Evolutionary conservation across 1,284 basidiomycete genomes (phyloP), one percentile per base, ranked within the genome.

Genomic region (Leccinum griseonigrum): DNA sequence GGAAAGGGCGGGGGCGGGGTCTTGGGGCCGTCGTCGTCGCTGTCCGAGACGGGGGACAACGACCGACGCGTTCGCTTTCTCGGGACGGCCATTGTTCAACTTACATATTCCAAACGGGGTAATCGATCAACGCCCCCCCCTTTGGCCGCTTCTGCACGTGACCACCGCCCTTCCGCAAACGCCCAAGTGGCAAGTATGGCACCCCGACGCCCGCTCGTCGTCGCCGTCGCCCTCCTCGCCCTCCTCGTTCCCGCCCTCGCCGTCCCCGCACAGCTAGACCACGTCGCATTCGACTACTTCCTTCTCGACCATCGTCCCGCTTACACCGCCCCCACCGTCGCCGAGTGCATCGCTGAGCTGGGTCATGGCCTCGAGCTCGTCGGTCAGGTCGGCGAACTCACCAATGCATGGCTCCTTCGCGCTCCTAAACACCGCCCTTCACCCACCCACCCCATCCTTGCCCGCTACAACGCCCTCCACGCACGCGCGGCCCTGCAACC

Each of bases 231-330:
- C 79, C 64, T 67, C 76, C 14, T 68, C 74, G 60, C 16, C 77
- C 64, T 65, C 73, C n/a, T 66, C 73, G 51, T 63, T 69, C 36
- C 71, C 72, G 61, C 75, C 70, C 68, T 63, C 75, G 22, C 65
- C 71, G 58, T 68, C 68, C 59, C 69, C 68, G 51, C 83, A 81
- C 83, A 78, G 69, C 82, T 82, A 54, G 76, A 78, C 51, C 96
- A 98, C 75, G 76, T 83, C 67, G 88, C 91, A 8, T 92, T 98
- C 76, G 83, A 91, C 68, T 99, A 99, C 79, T 97, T 96, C 78
- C 90, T 94, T 63, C 75, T 97, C 29, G 89, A 95, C 74, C 85
- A 94, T 72, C 77, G 83, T 67, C 84, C 90, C 56, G 70, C 71
- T 7, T 73, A 76, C 55, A 31, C 58, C 36, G 80, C 80, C 40